A percentile compares a stretch with the other conserved stretches of the same genome.
phyloP scores from a whole-genome alignment of 1,284 basidiomycete species.

The Cryptococcus sp. region DNA sequence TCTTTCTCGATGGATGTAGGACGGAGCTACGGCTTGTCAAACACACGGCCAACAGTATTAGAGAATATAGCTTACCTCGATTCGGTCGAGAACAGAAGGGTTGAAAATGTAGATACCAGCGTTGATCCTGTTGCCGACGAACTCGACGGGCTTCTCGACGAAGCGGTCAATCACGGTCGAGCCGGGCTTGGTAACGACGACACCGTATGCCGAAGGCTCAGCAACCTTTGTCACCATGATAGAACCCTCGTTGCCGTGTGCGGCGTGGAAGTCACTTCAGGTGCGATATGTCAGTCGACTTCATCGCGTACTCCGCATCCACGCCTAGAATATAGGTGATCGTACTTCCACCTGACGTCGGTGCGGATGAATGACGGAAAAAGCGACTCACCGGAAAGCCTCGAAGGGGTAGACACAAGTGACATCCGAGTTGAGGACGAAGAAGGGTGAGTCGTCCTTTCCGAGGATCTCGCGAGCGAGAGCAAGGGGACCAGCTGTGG shows the following conservation, averaged over 20 bases:
- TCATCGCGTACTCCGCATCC: background rate
- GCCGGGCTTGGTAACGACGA: conserved; percentile 57
- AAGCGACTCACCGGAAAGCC: conserved; percentile 51
- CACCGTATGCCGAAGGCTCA: conserved; percentile 60
- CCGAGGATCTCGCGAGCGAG: conserved; percentile 58
- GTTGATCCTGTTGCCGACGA: conserved; percentile 61
- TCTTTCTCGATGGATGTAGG: conserved; percentile 61
- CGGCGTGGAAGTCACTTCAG: conserved; percentile 57
- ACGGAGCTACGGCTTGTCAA: conserved; percentile 44
- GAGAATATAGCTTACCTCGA: conserved; percentile 49
- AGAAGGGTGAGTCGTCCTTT: conserved; percentile 60
- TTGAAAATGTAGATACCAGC: conserved; percentile 62
- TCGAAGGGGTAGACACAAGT: conserved; percentile 60
- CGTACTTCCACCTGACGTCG: background rate
- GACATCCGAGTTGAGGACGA: conserved; percentile 60
- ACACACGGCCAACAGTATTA: conserved; percentile 1
- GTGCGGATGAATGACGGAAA: background rate
- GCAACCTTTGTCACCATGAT: conserved; percentile 62
- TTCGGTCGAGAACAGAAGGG: conserved; percentile 57
- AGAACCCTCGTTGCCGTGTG: conserved; percentile 58
- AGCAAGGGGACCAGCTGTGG: conserved; percentile 57
- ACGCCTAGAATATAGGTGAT: background rate
- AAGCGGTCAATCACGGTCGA: conserved; percentile 59
- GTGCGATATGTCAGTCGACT: background rate
- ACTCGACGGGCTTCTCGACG: conserved; percentile 60